Conservation (phyloP, 129 eudicot species). For the Mikania micrantha region DNA sequence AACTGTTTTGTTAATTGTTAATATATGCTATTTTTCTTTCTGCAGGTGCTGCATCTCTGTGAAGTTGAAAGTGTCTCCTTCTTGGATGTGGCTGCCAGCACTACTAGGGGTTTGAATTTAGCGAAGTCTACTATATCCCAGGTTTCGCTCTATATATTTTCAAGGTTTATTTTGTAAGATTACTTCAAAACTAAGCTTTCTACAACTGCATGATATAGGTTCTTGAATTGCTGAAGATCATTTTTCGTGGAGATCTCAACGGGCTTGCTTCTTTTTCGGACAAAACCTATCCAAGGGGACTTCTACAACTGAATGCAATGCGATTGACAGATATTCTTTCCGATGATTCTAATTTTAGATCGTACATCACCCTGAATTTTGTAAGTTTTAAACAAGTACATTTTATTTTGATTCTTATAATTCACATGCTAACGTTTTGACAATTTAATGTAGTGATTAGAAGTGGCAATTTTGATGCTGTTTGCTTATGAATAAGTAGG, state of each 20-base stretch:
- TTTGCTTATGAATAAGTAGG: neutral
- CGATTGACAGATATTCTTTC: slow-evolving; percentile 84
- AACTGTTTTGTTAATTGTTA: slow-evolving; percentile 10
- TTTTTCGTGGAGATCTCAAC: slow-evolving; percentile 47
- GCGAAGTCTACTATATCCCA: slow-evolving; percentile 77
- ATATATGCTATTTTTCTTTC: slow-evolving; percentile 16
- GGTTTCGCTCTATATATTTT: slow-evolving; percentile 42
- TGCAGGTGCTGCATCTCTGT: slow-evolving; percentile 91
- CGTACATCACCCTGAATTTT: slow-evolving; percentile 63
- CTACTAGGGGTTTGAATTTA: slow-evolving; percentile 56
- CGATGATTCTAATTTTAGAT: slow-evolving; percentile 94
- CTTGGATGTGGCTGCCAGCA: slow-evolving; percentile 90
- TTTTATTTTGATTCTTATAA: neutral
- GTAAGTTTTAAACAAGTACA: slow-evolving; percentile 42
- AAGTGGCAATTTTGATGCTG: neutral
- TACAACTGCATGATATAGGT: slow-evolving; percentile 45
- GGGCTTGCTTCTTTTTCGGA: slow-evolving; percentile 32
- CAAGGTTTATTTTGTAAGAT: neutral
- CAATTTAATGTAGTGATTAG: slow-evolving; percentile 1
- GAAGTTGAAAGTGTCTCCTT: slow-evolving; percentile 88
- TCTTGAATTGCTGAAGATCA: slow-evolving; percentile 60
- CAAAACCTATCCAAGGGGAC: slow-evolving; percentile 61
- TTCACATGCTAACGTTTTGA: slow-evolving; percentile 12
- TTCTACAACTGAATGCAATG: slow-evolving; percentile 85
- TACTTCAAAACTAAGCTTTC: slow-evolving; percentile 20